phyloP scores from a whole-genome alignment of 352 stramenopile genomes.

The Aphanomyces invadans region DNA sequence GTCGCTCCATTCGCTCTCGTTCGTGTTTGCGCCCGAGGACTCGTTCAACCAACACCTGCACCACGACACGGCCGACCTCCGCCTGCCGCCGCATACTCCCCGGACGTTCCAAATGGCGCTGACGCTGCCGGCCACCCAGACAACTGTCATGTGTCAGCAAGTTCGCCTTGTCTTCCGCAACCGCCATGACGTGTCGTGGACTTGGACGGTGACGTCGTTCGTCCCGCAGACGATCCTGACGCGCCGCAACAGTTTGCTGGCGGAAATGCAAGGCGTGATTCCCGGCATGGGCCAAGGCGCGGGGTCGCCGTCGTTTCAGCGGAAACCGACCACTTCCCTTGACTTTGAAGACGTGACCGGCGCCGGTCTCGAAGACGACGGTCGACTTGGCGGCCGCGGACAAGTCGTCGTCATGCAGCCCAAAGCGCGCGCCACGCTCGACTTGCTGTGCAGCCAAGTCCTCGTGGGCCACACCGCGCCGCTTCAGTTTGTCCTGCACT shows the following conservation, averaged over 20 bases:
- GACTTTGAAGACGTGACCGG: not conserved
- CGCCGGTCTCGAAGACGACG: not conserved
- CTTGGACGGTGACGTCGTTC: conserved; percentile 55
- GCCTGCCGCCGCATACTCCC: conserved; percentile 1
- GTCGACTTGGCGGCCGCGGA: not conserved
- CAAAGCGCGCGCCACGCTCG: not conserved
- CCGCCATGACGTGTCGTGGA: conserved; percentile 24
- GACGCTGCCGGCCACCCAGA: not conserved
- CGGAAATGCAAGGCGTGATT: conserved; percentile 45
- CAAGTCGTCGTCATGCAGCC: conserved; percentile 10
- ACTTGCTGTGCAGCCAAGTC: not conserved
- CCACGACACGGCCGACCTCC: conserved; percentile 13
- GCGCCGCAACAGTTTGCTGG: conserved; percentile 38
- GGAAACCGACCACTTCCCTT: conserved; percentile 64
- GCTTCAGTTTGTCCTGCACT: not conserved
- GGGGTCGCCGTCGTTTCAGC: conserved; percentile 74
- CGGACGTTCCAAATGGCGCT: not conserved
- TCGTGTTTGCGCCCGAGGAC: conserved; percentile 14
- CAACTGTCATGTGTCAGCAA: conserved; percentile 5
- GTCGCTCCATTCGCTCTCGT: not conserved
- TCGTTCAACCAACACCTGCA: conserved; percentile 17
- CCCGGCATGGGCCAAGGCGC: conserved; percentile 79
- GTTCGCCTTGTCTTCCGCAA: conserved; percentile 18
- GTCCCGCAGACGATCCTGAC: conserved; percentile 29
- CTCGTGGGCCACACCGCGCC: conserved; percentile 3